Percentiles rank a stretch among this genome's conserved stretches.
These are phyloP conservation scores for Knoxdaviesia capensis DNA, from an alignment of 2,329 filamentous ascomycete species.

Conservation along the genomic window DNA sequence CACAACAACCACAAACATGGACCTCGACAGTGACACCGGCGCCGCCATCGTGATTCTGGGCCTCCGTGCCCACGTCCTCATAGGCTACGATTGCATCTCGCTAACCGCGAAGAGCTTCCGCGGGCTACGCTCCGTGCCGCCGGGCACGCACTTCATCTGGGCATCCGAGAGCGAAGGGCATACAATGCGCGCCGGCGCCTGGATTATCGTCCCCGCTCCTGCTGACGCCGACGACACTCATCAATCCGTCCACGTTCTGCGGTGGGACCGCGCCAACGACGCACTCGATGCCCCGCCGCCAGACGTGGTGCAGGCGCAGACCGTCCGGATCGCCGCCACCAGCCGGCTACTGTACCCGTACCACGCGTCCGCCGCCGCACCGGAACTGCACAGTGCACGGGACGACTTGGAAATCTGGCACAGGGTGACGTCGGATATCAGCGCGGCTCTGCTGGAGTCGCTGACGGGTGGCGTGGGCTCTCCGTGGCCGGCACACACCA, in stretches of 20 bases:
- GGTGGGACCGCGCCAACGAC: conserved; percentile 37
- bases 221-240: conserved; percentile 9
- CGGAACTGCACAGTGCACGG: conserved; percentile 5
- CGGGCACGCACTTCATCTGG: conserved; percentile 40
- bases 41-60: conserved; percentile 32
- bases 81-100: conserved; percentile 32
- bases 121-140: conserved; percentile 33
- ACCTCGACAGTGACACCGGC: conserved; percentile 9
- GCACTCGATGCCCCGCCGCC: conserved; percentile 25
- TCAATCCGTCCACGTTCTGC: conserved; percentile 17
- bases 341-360: conserved; percentile 24
- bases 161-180: conserved; percentile 25
- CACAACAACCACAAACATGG: background rate
- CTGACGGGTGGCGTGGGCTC: conserved; percentile 20
- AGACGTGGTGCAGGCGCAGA: conserved; percentile 24
- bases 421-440: conserved; percentile 28
- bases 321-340: conserved; percentile 17
- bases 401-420: conserved; percentile 22
- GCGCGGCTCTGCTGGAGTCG: conserved; percentile 20
- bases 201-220: conserved; percentile 22
- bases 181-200: conserved; percentile 34
- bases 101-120: conserved; percentile 26
- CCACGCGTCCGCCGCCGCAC: conserved; percentile 13
- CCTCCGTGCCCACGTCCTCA: conserved; percentile 26
- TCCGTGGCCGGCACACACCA: conserved; percentile 32